phyloP scores from a whole-genome alignment of 106 monocot genomes.

The Hemerocallis citrina region DNA sequence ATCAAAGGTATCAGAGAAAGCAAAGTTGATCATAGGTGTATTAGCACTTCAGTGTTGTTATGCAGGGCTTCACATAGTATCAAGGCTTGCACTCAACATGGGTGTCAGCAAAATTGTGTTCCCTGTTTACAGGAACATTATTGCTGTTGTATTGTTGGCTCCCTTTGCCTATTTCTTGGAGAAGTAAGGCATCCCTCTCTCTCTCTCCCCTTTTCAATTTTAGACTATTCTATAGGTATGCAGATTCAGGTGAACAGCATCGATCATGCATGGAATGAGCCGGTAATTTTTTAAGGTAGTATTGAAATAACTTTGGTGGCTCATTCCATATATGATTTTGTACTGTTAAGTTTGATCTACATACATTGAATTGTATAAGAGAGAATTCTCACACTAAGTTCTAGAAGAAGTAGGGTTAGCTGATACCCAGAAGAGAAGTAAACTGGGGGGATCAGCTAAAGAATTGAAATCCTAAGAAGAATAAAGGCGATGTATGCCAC shows the following conservation, averaged over 20 bases:
- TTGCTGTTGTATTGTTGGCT: conserved; percentile 56
- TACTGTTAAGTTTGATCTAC: too few relatives aligned
- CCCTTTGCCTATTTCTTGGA: conserved; percentile 83
- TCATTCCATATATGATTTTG: too few relatives aligned
- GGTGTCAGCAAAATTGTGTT: conserved; percentile 86
- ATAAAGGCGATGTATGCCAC: too few relatives aligned
- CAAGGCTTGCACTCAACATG: conserved; percentile 76
- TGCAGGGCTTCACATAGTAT: conserved; percentile 74
- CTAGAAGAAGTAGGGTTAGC: too few relatives aligned
- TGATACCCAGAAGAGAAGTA: too few relatives aligned
- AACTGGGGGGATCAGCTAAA: too few relatives aligned
- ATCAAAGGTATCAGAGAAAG: conserved; percentile 26
- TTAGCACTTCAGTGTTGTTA: conserved; percentile 55
- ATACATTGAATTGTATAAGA: too few relatives aligned
- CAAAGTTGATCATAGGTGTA: conserved; percentile 56
- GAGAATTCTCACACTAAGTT: too few relatives aligned
- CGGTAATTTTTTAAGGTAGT: background rate
- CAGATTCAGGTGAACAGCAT: too few relatives aligned
- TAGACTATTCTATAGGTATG: background rate
- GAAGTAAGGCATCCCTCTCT: conserved; percentile 26
- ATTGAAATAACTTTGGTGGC: conserved; percentile 4
- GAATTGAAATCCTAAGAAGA: too few relatives aligned
- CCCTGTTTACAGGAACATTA: conserved; percentile 56
- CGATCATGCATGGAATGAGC: background rate
- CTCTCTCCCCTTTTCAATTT: background rate